Percentiles rank a stretch among this genome's conserved stretches.
phyloP scores from a whole-genome alignment of 169 alveolate genomes.

The Neospora caninum region DNA sequence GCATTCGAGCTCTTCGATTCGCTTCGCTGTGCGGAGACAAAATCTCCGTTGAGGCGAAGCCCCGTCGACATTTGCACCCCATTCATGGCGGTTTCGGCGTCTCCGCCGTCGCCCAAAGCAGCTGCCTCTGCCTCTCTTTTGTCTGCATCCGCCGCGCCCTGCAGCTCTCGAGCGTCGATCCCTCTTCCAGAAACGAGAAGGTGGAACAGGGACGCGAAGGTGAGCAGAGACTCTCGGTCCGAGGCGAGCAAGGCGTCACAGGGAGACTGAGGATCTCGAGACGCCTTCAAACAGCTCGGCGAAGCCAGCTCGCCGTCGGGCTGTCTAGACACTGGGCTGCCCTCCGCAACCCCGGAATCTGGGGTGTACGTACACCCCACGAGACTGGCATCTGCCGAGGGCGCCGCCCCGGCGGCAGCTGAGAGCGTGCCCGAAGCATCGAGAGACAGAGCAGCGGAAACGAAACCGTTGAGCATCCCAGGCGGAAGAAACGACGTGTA shows the following conservation, averaged over 20 bases:
- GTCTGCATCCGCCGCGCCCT: background rate
- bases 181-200: slow-evolving; percentile 33
- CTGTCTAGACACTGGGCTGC: background rate
- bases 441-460: background rate
- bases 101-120: background rate
- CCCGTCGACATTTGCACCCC: background rate
- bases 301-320: no score
- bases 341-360: background rate
- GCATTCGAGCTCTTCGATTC: background rate
- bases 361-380: background rate
- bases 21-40: no score
- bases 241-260: background rate
- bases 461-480: background rate
- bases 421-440: background rate
- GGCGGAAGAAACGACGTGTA: background rate
- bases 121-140: background rate
- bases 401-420: background rate
- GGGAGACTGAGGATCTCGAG: background rate
- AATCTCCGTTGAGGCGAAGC: no score
- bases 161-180: background rate
- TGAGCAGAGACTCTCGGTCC: background rate
- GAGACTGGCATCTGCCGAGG: no score
- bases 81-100: background rate
- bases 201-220: slow-evolving; percentile 6
- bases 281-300: no score